Evolutionary conservation across 2,329 filamentous ascomycete species (phyloP).

Genomic region (Colletotrichum tamarilloi): DNA sequence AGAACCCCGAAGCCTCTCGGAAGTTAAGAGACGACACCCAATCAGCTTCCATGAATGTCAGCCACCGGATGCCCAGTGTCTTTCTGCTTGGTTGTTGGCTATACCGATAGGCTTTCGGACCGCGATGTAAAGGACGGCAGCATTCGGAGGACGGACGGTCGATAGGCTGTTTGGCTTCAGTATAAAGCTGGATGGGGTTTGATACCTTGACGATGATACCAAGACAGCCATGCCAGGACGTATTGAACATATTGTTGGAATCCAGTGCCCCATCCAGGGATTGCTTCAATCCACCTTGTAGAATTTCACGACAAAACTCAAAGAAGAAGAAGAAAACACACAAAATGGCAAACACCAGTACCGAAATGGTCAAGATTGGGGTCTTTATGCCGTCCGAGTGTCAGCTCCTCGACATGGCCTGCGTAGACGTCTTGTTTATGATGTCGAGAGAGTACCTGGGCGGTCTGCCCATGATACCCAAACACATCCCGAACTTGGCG

Average conservation of each 20-base stretch:
- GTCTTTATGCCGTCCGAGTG: conserved; percentile 60
- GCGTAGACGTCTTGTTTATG: conserved; percentile 60
- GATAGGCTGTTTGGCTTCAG: neutral
- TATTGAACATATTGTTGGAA: no score
- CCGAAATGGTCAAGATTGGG: conserved; percentile 54
- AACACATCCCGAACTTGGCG: conserved; percentile 51
- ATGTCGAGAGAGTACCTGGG: conserved; percentile 59
- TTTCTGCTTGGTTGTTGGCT: neutral
- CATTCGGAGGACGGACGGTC: neutral
- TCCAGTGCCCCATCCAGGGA: neutral
- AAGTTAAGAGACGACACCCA: conserved; percentile 39
- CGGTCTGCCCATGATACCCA: conserved; percentile 42
- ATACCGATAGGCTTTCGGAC: conserved; percentile 1
- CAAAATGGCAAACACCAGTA: conserved; percentile 30
- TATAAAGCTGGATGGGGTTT: neutral
- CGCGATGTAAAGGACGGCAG: neutral
- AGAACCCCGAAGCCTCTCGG: conserved; percentile 42
- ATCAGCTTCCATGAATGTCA: conserved; percentile 38
- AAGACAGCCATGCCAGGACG: neutral
- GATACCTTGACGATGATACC: neutral
- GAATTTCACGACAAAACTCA: neutral
- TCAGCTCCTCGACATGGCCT: conserved; percentile 63
- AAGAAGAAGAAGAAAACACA: neutral
- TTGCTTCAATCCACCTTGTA: neutral
- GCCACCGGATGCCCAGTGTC: conserved; percentile 6